Evolutionary conservation across 441 rosid genomes (phyloP), one percentile per base, ranked within the genome.

Genomic region (Erysimum cheiri): DNA sequence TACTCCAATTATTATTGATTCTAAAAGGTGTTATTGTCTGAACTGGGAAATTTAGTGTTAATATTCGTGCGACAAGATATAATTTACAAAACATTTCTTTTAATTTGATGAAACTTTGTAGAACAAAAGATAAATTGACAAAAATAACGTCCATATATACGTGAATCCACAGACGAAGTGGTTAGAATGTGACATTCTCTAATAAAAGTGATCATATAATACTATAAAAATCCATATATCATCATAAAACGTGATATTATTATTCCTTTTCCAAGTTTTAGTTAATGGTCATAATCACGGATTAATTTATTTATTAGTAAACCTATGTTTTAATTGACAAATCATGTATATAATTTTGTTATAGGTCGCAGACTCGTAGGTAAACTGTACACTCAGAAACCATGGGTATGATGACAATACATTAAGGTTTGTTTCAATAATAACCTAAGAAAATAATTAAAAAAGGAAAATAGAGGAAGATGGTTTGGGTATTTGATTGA

Each of bases 401-500:
- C 52, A 74, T 74, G 44, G 52, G 73, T 17, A 60, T 39, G 53
- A 39, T 44, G 7, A 58, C 6, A 59, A 49, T 49, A 32, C 47
- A 66, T 64, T 37, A 47, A 56, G 10, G 50, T 72, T 64, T 72
- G 64, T 56, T 49, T 73, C 62, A 66, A 66, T 66, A 33, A 65
- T 48, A 40, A 26, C 70, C 14, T 22, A 50, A 39, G 29, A 10
- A 60, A 8, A 55, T 26, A n/a, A 56, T 33, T 15, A 55, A 59
- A 37, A 54, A 43, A 10, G 9, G 3, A 50, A 43, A 70, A 59
- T 37, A 47, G 48, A 19, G 5, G 64, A 74, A 63, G 61, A 74
- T 69, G 17, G 44, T 43, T 48, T 59, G 55, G 52, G 12, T 67
- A 70, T 66, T 56, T 81, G 64, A 73, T 69, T 73, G 71, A 67